Percentiles rank a stretch among this genome's conserved stretches.
Conservation (phyloP, 805 yeast species). For the Priceomyces carsonii region DNA sequence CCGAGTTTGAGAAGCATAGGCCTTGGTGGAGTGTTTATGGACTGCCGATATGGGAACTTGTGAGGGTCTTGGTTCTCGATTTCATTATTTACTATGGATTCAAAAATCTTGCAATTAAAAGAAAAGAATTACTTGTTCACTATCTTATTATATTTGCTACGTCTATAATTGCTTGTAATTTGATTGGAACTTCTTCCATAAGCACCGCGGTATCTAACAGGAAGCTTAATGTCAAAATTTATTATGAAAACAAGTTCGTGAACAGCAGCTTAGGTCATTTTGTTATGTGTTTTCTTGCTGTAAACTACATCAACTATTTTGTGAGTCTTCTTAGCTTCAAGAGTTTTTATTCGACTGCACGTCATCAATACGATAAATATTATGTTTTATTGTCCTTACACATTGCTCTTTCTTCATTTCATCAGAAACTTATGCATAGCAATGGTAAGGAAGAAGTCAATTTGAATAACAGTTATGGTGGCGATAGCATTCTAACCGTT, state of each 20-base stretch:
- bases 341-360: constrained; percentile 4
- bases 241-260: constrained; percentile 13
- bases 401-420: constrained; percentile 5
- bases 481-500: constrained; percentile 1
- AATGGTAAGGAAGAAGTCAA: constrained; percentile 2
- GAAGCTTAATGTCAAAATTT: constrained; percentile 11
- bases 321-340: constrained; percentile 12
- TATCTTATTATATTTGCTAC: constrained; percentile 26
- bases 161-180: constrained; percentile 29
- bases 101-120: constrained; percentile 13
- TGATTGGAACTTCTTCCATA: constrained; percentile 27
- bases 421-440: constrained; percentile 5
- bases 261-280: constrained; percentile 18
- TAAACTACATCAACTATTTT: constrained; percentile 20
- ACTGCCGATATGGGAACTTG: constrained; percentile 1
- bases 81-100: constrained; percentile 23
- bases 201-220: constrained; percentile 11
- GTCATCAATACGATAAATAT: constrained; percentile 8
- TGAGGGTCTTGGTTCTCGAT: constrained; percentile 24
- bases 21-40: too few relatives aligned
- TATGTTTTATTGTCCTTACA: constrained; percentile 7
- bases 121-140: constrained; percentile 4
- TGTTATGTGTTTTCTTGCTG: constrained; percentile 20
- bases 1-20: constrained; percentile 14
- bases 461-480: not conserved